A percentile compares a stretch with the other conserved stretches of the same genome.
Evolutionary conservation across 202 grass and related monocot species (phyloP).

Genomic region (Zizania palustris): DNA sequence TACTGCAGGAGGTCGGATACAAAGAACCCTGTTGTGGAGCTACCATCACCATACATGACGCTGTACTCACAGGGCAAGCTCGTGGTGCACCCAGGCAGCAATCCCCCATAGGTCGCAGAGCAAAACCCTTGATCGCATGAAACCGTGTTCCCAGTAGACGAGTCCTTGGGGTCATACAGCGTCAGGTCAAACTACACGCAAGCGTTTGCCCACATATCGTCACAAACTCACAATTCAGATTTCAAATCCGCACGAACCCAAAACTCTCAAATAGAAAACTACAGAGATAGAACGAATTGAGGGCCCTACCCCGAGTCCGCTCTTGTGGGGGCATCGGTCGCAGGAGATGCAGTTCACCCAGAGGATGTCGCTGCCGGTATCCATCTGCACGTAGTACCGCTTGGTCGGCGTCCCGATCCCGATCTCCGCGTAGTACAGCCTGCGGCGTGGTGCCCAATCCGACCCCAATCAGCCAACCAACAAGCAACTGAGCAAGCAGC

Average conservation of each 20-base stretch:
- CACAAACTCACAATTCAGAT: slow-evolving; percentile 10
- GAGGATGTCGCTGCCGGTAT: slow-evolving; percentile 91
- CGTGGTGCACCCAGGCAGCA: slow-evolving; percentile 47
- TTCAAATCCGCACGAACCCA: not conserved
- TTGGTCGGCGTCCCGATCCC: slow-evolving; percentile 83
- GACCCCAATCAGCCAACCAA: not conserved
- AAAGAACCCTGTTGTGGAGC: slow-evolving; percentile 74
- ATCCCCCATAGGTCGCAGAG: slow-evolving; percentile 47
- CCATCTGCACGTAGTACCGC: slow-evolving; percentile 85
- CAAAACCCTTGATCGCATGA: slow-evolving; percentile 70
- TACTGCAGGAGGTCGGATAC: slow-evolving; percentile 72
- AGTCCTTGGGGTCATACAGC: slow-evolving; percentile 80
- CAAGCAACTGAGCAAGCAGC: not conserved
- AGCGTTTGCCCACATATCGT: not conserved
- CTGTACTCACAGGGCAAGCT: slow-evolving; percentile 73
- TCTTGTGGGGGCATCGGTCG: slow-evolving; percentile 73
- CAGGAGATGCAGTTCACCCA: slow-evolving; percentile 97
- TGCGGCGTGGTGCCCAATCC: not conserved
- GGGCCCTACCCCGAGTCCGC: slow-evolving; percentile 79
- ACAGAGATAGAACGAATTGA: slow-evolving; percentile 8
- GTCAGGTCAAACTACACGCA: slow-evolving; percentile 70
- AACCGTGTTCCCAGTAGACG: slow-evolving; percentile 47
- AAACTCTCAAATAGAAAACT: not conserved
- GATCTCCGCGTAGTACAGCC: slow-evolving; percentile 91
- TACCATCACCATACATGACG: slow-evolving; percentile 83